phyloP scores from a whole-genome alignment of 2,329 filamentous ascomycete genomes.

The Trichophyton equinum region DNA sequence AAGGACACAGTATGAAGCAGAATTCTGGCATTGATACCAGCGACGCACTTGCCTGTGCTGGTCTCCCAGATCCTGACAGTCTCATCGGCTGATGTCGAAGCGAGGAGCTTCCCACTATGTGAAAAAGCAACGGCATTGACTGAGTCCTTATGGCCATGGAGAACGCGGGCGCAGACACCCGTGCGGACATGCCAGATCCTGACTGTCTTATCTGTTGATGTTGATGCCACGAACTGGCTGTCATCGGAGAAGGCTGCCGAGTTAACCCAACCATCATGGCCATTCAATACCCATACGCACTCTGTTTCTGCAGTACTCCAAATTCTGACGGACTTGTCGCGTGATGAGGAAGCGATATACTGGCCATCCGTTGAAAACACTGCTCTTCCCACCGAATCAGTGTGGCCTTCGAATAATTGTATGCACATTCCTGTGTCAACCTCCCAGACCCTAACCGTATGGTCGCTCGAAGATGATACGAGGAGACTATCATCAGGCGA shows the following conservation, averaged over 20 bases:
- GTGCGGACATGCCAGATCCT: background rate
- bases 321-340: conserved; percentile 87
- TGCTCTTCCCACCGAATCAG: conserved; percentile 56
- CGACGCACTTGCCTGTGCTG: background rate
- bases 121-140: background rate
- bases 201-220: background rate
- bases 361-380: conserved; percentile 83
- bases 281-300: background rate
- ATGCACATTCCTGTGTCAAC: background rate
- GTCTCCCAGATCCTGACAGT: conserved; percentile 85
- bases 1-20: background rate
- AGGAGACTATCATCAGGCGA: conserved; percentile 80
- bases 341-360: conserved; percentile 70
- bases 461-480: conserved; percentile 76
- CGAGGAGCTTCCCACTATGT: background rate
- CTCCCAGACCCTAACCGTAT: conserved; percentile 71
- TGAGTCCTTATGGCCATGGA: background rate
- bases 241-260: background rate
- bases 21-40: background rate
- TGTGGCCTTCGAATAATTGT: conserved; percentile 50
- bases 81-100: conserved; percentile 69
- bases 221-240: background rate
- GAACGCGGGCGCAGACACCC: background rate
- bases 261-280: background rate
- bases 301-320: conserved; percentile 73